Evolutionary conservation across 2,329 filamentous ascomycete genomes (phyloP).

Genomic region (Davidsoniella neocaledoniae): DNA sequence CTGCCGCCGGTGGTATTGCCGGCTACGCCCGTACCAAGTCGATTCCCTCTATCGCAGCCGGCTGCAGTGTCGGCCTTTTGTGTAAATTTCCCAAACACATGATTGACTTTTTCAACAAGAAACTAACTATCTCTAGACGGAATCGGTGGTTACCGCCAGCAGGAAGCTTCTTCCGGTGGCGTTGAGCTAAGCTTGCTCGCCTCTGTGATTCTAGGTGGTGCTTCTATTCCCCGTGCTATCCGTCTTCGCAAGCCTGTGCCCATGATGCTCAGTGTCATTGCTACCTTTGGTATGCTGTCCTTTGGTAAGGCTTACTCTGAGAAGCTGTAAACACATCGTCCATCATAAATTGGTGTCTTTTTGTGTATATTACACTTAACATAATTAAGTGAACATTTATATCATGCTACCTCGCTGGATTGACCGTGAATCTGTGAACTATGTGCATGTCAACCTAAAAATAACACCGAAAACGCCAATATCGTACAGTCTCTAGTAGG

Average conservation of each 20-base stretch:
- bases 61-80: constrained; percentile 58
- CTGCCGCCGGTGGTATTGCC: constrained; percentile 70
- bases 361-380: neutral
- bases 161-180: constrained; percentile 60
- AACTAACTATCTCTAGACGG: constrained; percentile 34
- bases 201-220: constrained; percentile 67
- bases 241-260: constrained; percentile 73
- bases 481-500: neutral
- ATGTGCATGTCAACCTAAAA: neutral
- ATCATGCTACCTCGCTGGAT: neutral
- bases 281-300: constrained; percentile 58
- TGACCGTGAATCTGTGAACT: neutral
- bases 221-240: constrained; percentile 73
- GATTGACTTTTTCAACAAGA: neutral
- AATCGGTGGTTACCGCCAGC: constrained; percentile 66
- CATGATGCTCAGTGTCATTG: constrained; percentile 59
- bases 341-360: neutral
- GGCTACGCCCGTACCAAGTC: constrained; percentile 78
- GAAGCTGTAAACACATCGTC: constrained; percentile 19
- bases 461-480: constrained; percentile 5
- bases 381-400: neutral
- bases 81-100: constrained; percentile 24
- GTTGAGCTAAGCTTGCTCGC: constrained; percentile 80
- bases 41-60: constrained; percentile 71
- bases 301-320: constrained; percentile 55